A percentile compares a stretch with the other conserved stretches of the same genome.
These are phyloP conservation scores for Magnusiomyces paraingens DNA, from an alignment of 1,139 yeast genomes.

Conservation along the genomic window DNA sequence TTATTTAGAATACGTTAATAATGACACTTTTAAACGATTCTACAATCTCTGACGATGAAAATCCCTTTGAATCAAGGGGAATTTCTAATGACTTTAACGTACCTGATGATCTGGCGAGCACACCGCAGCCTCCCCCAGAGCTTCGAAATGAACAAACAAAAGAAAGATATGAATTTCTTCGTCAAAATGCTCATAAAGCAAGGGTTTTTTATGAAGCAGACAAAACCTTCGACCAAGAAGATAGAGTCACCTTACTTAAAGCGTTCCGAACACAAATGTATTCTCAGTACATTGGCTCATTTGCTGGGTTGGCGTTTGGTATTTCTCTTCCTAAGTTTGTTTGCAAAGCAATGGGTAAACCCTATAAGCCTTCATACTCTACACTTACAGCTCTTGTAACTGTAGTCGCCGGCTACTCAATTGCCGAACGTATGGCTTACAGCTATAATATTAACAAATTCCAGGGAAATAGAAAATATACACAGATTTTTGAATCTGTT, in stretches of 20 bases:
- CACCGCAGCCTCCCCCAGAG: constrained; percentile 14
- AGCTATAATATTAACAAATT: constrained; percentile 2
- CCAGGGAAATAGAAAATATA: constrained; percentile 7
- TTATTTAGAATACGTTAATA: too few species aligned
- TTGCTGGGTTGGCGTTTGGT: constrained; percentile 10
- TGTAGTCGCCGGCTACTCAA: constrained; percentile 5
- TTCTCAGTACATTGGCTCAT: constrained; percentile 13
- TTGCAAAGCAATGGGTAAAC: constrained; percentile 7
- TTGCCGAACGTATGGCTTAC: constrained; percentile 6
- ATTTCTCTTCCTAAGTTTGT: constrained; percentile 10
- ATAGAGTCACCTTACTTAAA: constrained; percentile 8
- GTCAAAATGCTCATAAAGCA: constrained; percentile 9
- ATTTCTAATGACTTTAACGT: not conserved
- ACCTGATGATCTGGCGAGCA: constrained; percentile 10
- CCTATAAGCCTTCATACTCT: constrained; percentile 9
- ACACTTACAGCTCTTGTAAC: constrained; percentile 7
- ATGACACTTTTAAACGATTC: too few species aligned
- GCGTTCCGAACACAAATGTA: constrained; percentile 13
- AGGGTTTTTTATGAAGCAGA: constrained; percentile 14
- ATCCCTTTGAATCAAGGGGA: too few species aligned
- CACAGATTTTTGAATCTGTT: constrained; percentile 2
- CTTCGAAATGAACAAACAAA: constrained; percentile 1
- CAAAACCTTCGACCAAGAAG: constrained; percentile 6
- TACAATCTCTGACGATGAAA: too few species aligned
- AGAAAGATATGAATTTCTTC: constrained; percentile 1